Base-by-base conservation (phyloP, 2,329 filamentous ascomycete species). In the Whalleya microplaca region DNA sequence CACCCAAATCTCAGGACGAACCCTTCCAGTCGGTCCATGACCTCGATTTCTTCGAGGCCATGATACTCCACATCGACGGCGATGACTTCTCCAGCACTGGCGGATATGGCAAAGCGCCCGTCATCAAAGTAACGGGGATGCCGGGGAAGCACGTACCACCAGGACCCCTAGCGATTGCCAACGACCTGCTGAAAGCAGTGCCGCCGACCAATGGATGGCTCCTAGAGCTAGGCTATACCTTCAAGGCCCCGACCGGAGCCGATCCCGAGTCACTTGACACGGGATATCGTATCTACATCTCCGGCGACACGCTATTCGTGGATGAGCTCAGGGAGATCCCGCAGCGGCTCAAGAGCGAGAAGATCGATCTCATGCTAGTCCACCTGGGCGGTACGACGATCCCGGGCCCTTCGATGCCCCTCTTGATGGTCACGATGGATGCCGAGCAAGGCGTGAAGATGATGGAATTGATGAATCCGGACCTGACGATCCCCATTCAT, bases 391-490 rank as follows among this genome's bases (percentile, higher is more conserved):
- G 85, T 2, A 89, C 85, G 0, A 88, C 84, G 3, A 83, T 90
- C 27, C 86, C 86, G 0, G 78, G 80, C 0, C 83, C 84, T 0
- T 76, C 77, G 4, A 64, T 85, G 68, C 84, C 84, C 44, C 70
- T 88, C 57, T 56, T 88, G 21, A 88, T 88, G 85, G 83, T 88
- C 2, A 89, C 85, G 0, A 89, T 89, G 85, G 85, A 89, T 68
- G 85, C 81, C 20, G 76, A 80, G 65, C 83, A 88, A 69, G 85
- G 85, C 0, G 62, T 89, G 23, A 72, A 86, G 71, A 68, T 89
- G 59, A 81, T 89, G 68, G 73, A 77, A 62, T 62, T 88, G 55
- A 79, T 89, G 29, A 73, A 84, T 27, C 83, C 85, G 62, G 82
- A 86, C 21, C 53, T 88, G 48, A 87, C 84, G 5, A 83, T 89